A percentile compares a stretch with the other conserved stretches of the same genome.
These are phyloP conservation scores for Casuarina equisetifolia DNA, from an alignment of 306 rosid species.

Conservation along the genomic window DNA sequence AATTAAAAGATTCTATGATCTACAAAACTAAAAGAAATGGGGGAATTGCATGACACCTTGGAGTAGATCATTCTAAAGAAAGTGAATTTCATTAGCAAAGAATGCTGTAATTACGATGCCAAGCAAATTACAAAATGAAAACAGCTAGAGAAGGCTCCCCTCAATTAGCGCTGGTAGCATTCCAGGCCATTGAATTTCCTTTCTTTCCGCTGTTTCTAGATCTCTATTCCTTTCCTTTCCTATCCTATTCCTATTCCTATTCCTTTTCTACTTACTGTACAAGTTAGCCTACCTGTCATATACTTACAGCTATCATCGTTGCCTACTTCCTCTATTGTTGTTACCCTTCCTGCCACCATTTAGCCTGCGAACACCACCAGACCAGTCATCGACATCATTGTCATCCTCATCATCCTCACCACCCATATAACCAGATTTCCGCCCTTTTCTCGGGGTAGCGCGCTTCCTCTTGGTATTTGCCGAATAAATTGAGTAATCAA, in stretches of 20 bases:
- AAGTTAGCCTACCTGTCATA: constrained; percentile 83
- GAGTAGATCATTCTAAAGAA: constrained; percentile 6
- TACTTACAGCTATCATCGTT: constrained; percentile 59
- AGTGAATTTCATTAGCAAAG: constrained; percentile 45
- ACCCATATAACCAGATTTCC: constrained; percentile 48
- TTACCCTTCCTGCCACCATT: constrained; percentile 63
- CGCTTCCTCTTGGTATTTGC: constrained; percentile 87
- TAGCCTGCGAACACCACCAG: constrained; percentile 54
- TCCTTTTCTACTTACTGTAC: constrained; percentile 73
- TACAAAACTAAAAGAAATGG: not conserved
- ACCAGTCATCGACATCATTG: constrained; percentile 51
- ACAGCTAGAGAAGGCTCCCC: constrained; percentile 36
- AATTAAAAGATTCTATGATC: no score
- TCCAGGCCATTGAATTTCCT: constrained; percentile 29
- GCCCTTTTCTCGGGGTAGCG: constrained; percentile 66
- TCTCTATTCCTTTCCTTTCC: constrained; percentile 37
- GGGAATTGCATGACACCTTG: not conserved
- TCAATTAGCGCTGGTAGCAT: constrained; percentile 22
- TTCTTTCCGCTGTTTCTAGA: constrained; percentile 51
- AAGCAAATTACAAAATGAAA: constrained; percentile 50
- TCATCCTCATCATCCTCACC: constrained; percentile 60
- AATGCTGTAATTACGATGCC: constrained; percentile 54
- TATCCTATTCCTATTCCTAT: constrained; percentile 57
- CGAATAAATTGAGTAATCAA: constrained; percentile 79
- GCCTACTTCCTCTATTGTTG: constrained; percentile 62